Percentiles rank a stretch among this genome's conserved stretches.
Conservation (phyloP, 371 early-diverging fungal species). For the Mortierella sp. region DNA sequence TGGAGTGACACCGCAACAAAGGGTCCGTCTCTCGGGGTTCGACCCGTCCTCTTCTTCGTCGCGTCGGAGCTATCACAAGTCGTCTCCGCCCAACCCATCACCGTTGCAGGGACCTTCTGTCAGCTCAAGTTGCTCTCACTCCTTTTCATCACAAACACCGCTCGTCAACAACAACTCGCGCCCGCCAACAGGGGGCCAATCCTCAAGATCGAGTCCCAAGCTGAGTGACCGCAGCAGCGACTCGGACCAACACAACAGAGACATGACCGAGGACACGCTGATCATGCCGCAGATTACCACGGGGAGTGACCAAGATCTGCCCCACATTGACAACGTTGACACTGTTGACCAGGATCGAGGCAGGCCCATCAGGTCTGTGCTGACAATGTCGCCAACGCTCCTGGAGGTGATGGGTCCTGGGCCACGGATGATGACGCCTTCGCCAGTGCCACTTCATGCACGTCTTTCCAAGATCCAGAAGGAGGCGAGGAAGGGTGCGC, state of each 20-base stretch:
- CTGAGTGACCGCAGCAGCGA: slow-evolving; percentile 26
- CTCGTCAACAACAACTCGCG: slow-evolving; percentile 8
- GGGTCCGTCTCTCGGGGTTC: not conserved
- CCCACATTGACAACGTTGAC: not conserved
- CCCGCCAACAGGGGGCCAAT: not conserved
- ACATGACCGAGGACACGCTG: slow-evolving; percentile 34
- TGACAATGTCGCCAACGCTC: slow-evolving; percentile 20
- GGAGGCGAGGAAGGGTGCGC: slow-evolving; percentile 38
- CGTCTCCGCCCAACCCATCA: slow-evolving; percentile 10
- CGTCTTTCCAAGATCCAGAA: slow-evolving; percentile 42
- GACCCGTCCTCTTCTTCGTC: not conserved
- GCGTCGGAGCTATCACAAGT: not conserved
- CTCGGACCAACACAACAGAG: slow-evolving; percentile 25
- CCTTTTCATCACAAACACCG: slow-evolving; percentile 33
- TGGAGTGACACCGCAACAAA: not conserved
- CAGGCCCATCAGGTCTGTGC: not conserved
- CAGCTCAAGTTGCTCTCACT: slow-evolving; percentile 28
- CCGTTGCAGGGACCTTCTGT: slow-evolving; percentile 15
- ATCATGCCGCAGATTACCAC: slow-evolving; percentile 53
- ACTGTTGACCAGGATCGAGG: slow-evolving; percentile 7
- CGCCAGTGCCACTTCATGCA: slow-evolving; percentile 49
- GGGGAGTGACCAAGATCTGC: slow-evolving; percentile 2
- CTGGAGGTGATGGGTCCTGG: slow-evolving; percentile 19
- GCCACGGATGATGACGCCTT: slow-evolving; percentile 46
- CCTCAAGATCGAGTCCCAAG: slow-evolving; percentile 28